These are phyloP conservation scores for Nigrospora sphaerica DNA, from an alignment of 2,329 filamentous ascomycete species.

Conservation along the genomic window DNA sequence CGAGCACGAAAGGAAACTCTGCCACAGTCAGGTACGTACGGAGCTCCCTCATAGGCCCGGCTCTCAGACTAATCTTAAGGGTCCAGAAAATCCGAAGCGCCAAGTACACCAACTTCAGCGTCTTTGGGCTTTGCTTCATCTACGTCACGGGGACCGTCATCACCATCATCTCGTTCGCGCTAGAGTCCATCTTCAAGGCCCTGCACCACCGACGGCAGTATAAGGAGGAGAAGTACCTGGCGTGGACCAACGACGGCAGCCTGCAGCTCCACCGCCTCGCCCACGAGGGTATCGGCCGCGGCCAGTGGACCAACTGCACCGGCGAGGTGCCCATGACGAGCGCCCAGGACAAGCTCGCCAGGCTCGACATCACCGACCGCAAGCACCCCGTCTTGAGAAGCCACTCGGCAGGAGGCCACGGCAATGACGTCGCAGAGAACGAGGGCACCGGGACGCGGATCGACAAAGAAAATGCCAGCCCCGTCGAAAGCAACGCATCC, in stretches of 20 bases:
- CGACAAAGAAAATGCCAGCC: too few relatives aligned
- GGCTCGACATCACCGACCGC: too few relatives aligned
- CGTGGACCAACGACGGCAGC: constrained; percentile 14
- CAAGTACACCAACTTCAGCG: constrained; percentile 15
- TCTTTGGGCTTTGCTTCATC: constrained; percentile 17
- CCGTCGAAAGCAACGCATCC: too few relatives aligned
- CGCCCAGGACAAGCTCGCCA: too few relatives aligned
- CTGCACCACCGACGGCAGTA: constrained; percentile 6
- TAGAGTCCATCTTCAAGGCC: constrained; percentile 6
- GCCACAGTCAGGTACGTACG: too few relatives aligned
- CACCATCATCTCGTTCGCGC: constrained; percentile 8
- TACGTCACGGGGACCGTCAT: constrained; percentile 10
- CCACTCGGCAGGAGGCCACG: too few relatives aligned
- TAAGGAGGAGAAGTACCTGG: constrained; percentile 11
- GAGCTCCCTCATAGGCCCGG: too few relatives aligned
- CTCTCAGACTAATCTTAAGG: too few relatives aligned
- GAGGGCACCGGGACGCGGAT: too few relatives aligned
- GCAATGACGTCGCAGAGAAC: too few relatives aligned
- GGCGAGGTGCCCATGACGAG: constrained; percentile 7
- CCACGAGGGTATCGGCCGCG: constrained; percentile 11
- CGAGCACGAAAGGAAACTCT: too few relatives aligned
- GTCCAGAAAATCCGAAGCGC: constrained; percentile 17
- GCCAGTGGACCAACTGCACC: constrained; percentile 7
- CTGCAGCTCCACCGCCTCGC: constrained; percentile 19
- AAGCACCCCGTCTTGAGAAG: too few relatives aligned